Conservation (phyloP, 2,329 filamentous ascomycete genomes). For the Pestalotiopsis sp. region DNA sequence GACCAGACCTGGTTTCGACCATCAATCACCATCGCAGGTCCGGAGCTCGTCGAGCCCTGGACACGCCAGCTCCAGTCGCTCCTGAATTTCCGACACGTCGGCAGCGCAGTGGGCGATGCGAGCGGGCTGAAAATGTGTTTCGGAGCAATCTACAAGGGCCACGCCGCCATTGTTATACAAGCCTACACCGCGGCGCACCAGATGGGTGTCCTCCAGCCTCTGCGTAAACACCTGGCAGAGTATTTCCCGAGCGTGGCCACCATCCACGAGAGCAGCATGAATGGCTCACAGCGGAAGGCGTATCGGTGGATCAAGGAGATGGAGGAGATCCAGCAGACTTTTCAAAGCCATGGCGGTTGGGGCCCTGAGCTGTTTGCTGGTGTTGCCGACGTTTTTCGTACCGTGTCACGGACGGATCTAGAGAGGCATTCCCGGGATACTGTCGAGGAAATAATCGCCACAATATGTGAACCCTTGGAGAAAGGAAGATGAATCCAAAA, state of each 20-base stretch:
- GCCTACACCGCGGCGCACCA: background rate
- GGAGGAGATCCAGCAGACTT: background rate
- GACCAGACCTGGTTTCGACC: background rate
- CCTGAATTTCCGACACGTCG: background rate
- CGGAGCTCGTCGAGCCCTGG: background rate
- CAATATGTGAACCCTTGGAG: background rate
- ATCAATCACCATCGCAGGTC: background rate
- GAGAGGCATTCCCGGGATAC: background rate
- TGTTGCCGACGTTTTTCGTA: background rate
- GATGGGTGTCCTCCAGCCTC: background rate
- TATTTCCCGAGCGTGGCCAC: background rate
- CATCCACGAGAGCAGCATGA: background rate
- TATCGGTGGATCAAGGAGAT: constrained; percentile 5
- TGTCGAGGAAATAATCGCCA: background rate
- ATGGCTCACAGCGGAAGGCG: constrained; percentile 2
- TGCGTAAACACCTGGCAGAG: background rate
- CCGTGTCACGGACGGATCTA: background rate
- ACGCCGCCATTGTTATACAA: background rate
- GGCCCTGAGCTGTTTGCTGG: background rate
- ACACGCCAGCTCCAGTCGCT: background rate
- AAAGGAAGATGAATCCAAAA: no score
- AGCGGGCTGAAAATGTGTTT: constrained; percentile 5
- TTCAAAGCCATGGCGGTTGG: background rate
- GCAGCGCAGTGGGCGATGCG: background rate
- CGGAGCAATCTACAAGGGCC: background rate